phyloP scores from a whole-genome alignment of 2,329 filamentous ascomycete genomes.

The Arthrobotrys sphaeroides region DNA sequence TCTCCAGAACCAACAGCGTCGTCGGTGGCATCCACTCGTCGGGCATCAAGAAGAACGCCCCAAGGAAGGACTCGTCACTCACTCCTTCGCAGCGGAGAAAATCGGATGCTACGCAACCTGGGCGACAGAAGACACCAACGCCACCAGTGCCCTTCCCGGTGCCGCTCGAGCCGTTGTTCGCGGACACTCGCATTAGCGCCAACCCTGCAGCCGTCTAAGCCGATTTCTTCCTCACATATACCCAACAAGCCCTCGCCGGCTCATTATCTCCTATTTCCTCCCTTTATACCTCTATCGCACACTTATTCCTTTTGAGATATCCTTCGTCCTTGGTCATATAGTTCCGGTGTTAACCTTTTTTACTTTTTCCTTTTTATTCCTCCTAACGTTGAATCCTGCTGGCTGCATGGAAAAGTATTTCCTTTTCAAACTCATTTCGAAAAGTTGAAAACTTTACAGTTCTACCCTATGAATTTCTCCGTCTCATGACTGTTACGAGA shows the following conservation, averaged over 20 bases:
- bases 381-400: too few relatives aligned
- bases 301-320: constrained; percentile 46
- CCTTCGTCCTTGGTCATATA: constrained; percentile 6
- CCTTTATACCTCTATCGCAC: constrained; percentile 13
- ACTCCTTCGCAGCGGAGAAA: constrained; percentile 51
- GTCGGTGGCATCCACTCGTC: constrained; percentile 37
- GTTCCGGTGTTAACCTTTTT: constrained; percentile 39
- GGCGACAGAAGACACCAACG: constrained; percentile 24
- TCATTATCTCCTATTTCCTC: background rate
- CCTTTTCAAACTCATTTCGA: constrained; percentile 22
- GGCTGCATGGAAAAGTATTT: constrained; percentile 19
- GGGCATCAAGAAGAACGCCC: constrained; percentile 47
- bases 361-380: background rate
- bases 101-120: constrained; percentile 44
- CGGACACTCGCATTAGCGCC: constrained; percentile 28
- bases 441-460: constrained; percentile 38
- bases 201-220: constrained; percentile 34
- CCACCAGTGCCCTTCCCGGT: constrained; percentile 32
- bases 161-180: constrained; percentile 45
- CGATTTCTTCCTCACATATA: background rate
- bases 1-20: constrained; percentile 45
- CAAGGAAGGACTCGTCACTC: constrained; percentile 49
- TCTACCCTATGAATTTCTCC: background rate
- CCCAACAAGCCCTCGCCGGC: background rate
- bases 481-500: background rate